Base-by-base conservation (phyloP, 2,329 filamentous ascomycete species). In the Phoma herbarum region DNA sequence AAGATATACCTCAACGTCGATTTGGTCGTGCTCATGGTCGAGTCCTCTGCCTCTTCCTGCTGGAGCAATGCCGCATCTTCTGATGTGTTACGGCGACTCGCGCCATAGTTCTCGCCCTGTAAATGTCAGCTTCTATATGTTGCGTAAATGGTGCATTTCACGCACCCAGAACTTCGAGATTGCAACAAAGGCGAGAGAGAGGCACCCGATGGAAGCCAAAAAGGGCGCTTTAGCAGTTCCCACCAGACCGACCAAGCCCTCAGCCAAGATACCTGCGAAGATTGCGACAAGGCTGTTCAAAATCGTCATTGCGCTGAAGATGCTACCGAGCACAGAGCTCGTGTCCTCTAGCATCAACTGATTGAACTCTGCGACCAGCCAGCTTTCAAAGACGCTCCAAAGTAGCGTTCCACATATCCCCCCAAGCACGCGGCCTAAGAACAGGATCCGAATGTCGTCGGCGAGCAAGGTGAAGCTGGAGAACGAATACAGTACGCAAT, bases 311-410 rank as follows among this genome's bases (percentile, higher is more conserved):
- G 85, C 83, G 58, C 71, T 84, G 68, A 85, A 86, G 22, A 87
- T 80, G 28, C 77, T 74, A 52, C 81, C 81, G 28, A 88, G 76
- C 39, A 79, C 79, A 8, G 77, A 71, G 35, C 22, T 31, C 14
- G 72, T 73, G n/a, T 80, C 72, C 26, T 79, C 77, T 8, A 85
- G 62, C 12, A 77, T 78, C 41, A 80, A 74, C 41, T 77, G 75
- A 47, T 84, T 81, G 65, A 81, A 87, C 65, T 88, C 85, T 45
- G 83, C 81, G 26, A 88, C 81, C 78, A 88, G 84, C 85, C 85
- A 88, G 64, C 83, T 85, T 70, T 88, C 85, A 62, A 87, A 87
- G 5, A 82, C 83, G 42, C 81, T 85, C 76, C 85, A 87, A 28
- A 88, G 77, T 39, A 88, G 71, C 25, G 84, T 86, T 31, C 84